Evolutionary conservation across 768 basidiomycete species (phyloP), one percentile per base, ranked within the genome.

Genomic region (Amanita polypyramis): DNA sequence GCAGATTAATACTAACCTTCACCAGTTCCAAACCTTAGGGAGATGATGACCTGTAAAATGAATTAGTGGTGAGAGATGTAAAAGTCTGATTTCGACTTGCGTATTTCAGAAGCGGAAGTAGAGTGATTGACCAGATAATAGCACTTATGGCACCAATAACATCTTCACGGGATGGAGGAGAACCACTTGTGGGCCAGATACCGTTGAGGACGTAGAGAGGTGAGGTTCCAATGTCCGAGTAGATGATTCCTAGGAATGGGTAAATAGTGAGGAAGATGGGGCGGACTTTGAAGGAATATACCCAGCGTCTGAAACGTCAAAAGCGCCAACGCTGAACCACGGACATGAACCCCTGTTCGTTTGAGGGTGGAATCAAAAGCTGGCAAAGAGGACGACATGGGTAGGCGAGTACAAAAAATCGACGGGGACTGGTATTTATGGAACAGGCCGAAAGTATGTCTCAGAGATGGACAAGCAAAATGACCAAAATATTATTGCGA

Each of bases 181-280:
- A 66, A 0, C 74, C 74, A 4, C 54, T 47, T 1, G 74, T 33
- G 2, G 77, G 69, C 75, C 78, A 84, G 11, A 84, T 73, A 7
- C 80, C 80, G 55, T 81, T 82, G 23, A 83, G 58, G 2, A 78
- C 74, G 59, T 84, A 84, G 11, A 82, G 59, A 0, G 81, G 79
- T 0, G 76, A 79, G 0, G 80, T 82, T 5, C 80, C 72, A 49
- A 74, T 70, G 53, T 71, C 73, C 2, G 69, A 71, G 52, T 73
- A 73, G 37, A 74, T 71, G 30, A 74, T 71, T 5, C 72, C 72
- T 74, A 35, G 23, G n/a, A 21, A 45, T 27, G 14, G 2, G 21
- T 33, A 19, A 15, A 52, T 15, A 44, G 35, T 30, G 39, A 32
- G 7, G 29, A 5, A 45, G 37, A 19, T 34, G 35, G 12, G 9